Conservation (phyloP, 768 basidiomycete species). For the Symmetrospora coprosmae region DNA sequence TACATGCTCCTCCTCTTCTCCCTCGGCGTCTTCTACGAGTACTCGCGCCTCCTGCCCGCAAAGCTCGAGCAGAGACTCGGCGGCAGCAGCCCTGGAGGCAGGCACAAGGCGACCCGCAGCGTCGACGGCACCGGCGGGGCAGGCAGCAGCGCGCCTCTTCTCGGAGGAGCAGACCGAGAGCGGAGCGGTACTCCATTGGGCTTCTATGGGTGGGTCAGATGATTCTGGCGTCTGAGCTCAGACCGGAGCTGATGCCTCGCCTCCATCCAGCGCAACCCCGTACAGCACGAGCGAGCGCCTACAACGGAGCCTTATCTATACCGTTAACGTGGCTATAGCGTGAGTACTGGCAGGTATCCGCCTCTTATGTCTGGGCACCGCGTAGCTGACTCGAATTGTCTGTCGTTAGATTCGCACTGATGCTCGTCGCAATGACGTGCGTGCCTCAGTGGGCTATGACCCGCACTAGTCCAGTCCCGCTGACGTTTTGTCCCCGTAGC, state of each 20-base stretch:
- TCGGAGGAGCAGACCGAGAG: not conserved
- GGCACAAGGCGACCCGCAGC: not conserved
- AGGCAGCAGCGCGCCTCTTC: not conserved
- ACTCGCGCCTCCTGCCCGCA: not conserved
- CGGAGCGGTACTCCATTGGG: not conserved
- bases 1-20: slow-evolving; percentile 53
- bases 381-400: not conserved
- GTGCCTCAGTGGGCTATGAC: not conserved
- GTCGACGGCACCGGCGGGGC: not conserved
- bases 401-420: slow-evolving; percentile 12
- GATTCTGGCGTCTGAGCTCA: not conserved
- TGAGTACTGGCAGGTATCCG: not conserved
- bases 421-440: slow-evolving; percentile 21
- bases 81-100: not conserved
- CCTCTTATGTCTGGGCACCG: not conserved
- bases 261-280: not conserved
- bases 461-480: not conserved
- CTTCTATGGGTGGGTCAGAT: not conserved
- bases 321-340: slow-evolving; percentile 12
- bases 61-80: not conserved
- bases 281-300: not conserved
- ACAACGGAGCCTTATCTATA: not conserved
- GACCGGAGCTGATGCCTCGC: not conserved
- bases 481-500: not conserved
- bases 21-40: slow-evolving; percentile 66